phyloP scores from a whole-genome alignment of 208 protist genomes.

The Leishmania martiniquensis region DNA sequence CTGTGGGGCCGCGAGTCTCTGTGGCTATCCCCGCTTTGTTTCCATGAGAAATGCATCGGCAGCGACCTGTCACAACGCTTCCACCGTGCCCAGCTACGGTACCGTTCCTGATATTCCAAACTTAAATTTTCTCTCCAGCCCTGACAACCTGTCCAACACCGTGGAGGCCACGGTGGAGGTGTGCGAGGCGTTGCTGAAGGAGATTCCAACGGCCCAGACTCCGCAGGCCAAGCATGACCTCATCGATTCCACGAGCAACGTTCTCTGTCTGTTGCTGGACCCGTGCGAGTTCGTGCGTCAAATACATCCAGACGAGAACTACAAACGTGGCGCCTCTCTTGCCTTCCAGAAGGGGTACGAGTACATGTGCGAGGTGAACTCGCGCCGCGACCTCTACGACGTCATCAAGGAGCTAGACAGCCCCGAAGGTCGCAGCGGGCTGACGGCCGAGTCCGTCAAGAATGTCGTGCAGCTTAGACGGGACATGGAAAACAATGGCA shows the following conservation, averaged over 20 bases:
- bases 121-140: conserved; percentile 74
- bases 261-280: conserved; percentile 92
- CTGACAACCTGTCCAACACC: conserved; percentile 59
- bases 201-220: conserved; percentile 62
- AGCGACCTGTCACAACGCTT: not conserved
- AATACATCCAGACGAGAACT: conserved; percentile 87
- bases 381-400: conserved; percentile 84
- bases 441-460: conserved; percentile 87
- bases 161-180: conserved; percentile 79
- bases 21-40: not conserved
- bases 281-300: conserved; percentile 93
- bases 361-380: conserved; percentile 94
- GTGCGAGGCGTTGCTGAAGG: conserved; percentile 73
- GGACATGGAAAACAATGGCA: conserved; percentile 94
- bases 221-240: conserved; percentile 90
- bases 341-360: conserved; percentile 89
- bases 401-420: conserved; percentile 80
- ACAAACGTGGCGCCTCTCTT: conserved; percentile 73
- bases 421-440: conserved; percentile 57
- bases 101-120: conserved; percentile 64
- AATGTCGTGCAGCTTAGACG: conserved; percentile 88
- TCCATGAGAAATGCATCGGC: conserved; percentile 7
- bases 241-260: conserved; percentile 92
- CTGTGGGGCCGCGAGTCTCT: not conserved
- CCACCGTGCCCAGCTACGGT: not conserved